Conservation (phyloP, 768 basidiomycete genomes). For the Collybia nuda region DNA sequence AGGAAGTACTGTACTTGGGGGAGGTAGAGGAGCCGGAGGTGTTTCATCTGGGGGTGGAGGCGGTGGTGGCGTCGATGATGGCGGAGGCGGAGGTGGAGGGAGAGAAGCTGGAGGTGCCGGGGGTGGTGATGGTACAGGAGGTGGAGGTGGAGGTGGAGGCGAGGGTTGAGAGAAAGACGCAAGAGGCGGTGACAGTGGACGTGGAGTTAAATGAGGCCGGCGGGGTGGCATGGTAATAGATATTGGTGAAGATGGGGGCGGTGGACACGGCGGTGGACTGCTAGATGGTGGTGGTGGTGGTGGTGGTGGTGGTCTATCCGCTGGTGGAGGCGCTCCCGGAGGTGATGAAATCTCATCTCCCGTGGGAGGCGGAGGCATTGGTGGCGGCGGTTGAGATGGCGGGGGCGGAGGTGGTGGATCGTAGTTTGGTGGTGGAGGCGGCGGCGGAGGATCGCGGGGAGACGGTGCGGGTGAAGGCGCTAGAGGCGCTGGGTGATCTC, state of each 20-base stretch:
- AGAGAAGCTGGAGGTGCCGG: slow-evolving; percentile 16
- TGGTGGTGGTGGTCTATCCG: slow-evolving; percentile 28
- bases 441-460: slow-evolving; percentile 7
- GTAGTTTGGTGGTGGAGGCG: slow-evolving; percentile 22
- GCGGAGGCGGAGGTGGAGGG: slow-evolving; percentile 27
- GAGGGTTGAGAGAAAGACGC: slow-evolving; percentile 25
- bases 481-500: slow-evolving; percentile 22
- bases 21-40: slow-evolving; percentile 21
- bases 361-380: slow-evolving; percentile 16
- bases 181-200: slow-evolving; percentile 21
- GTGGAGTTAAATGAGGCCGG: slow-evolving; percentile 24
- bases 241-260: slow-evolving; percentile 24
- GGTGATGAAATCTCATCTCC: slow-evolving; percentile 25
- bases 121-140: slow-evolving; percentile 22
- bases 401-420: slow-evolving; percentile 24
- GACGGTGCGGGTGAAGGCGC: slow-evolving; percentile 25
- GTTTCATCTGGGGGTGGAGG: slow-evolving; percentile 36
- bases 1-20: slow-evolving; percentile 19
- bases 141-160: slow-evolving; percentile 22
- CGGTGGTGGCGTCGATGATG: slow-evolving; percentile 30
- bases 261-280: slow-evolving; percentile 10
- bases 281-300: slow-evolving; percentile 32
- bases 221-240: slow-evolving; percentile 9
- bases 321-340: slow-evolving; percentile 4
- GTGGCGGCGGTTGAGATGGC: slow-evolving; percentile 27